Evolutionary conservation across 257 asterid species (phyloP).

Genomic region (Lycium barbarum): DNA sequence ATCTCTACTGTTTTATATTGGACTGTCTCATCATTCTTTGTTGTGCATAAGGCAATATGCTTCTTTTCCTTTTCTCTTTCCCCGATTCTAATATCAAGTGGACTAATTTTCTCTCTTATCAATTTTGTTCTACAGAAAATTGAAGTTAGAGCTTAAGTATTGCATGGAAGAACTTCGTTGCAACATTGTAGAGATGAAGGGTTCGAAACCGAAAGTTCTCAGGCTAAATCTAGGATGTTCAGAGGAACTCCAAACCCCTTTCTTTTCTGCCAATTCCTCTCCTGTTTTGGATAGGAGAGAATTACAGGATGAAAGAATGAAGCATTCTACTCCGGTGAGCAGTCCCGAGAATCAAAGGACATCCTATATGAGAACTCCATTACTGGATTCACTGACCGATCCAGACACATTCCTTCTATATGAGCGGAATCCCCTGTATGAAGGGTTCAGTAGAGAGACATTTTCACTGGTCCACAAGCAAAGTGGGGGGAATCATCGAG

Average conservation of each 20-base stretch:
- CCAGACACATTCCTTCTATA: conserved; percentile 63
- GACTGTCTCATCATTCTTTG: conserved; percentile 5
- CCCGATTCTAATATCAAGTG: background rate
- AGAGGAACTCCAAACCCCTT: conserved; percentile 57
- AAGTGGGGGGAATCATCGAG: conserved; percentile 36
- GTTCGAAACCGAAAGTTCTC: conserved; percentile 78
- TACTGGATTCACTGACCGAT: conserved; percentile 51
- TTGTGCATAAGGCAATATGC: background rate
- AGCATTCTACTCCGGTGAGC: conserved; percentile 68
- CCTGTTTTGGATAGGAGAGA: conserved; percentile 50
- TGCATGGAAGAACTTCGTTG: conserved; percentile 81
- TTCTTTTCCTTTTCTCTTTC: background rate
- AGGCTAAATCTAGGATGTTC: conserved; percentile 73
- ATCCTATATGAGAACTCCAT: conserved; percentile 59
- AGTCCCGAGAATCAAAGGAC: conserved; percentile 69
- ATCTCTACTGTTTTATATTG: background rate
- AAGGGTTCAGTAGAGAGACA: conserved; percentile 47
- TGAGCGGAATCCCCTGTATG: conserved; percentile 80
- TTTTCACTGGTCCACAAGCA: conserved; percentile 34
- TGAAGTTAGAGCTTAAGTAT: conserved; percentile 76
- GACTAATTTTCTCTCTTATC: conserved; percentile 29
- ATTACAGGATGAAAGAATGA: conserved; percentile 48
- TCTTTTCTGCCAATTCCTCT: conserved; percentile 62
- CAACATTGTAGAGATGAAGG: conserved; percentile 86
- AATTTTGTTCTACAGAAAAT: conserved; percentile 57